These are phyloP conservation scores for Ceratocystis destructans DNA, from an alignment of 2,329 filamentous ascomycete genomes.

Conservation along the genomic window DNA sequence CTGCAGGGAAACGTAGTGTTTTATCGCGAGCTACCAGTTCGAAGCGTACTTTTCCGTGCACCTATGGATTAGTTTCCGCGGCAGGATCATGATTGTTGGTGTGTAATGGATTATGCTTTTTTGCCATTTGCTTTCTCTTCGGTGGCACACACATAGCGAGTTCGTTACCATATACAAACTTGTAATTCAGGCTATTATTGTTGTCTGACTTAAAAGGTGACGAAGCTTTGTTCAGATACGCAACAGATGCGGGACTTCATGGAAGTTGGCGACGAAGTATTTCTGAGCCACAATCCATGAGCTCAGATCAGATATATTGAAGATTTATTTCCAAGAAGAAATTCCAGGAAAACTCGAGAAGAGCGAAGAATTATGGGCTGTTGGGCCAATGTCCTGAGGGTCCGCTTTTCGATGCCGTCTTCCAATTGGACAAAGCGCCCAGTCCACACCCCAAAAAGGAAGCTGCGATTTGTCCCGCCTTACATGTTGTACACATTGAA, in stretches of 20 bases:
- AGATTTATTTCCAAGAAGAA: not conserved
- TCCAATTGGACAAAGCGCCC: not conserved
- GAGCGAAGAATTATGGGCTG: not conserved
- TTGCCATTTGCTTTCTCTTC: not conserved
- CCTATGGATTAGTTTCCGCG: not conserved
- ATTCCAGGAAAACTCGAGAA: not conserved
- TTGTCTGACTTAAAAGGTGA: not conserved
- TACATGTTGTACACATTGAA: not conserved
- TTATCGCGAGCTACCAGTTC: not conserved
- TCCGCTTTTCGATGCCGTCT: not conserved
- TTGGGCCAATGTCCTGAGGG: not conserved
- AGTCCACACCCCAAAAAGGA: not conserved
- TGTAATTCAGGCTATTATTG: not conserved
- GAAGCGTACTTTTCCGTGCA: not conserved
- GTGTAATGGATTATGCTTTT: not conserved
- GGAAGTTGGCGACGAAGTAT: not conserved
- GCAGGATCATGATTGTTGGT: not conserved
- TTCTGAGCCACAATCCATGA: not conserved
- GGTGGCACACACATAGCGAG: not conserved
- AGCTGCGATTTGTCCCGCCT: not conserved
- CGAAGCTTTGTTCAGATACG: not conserved
- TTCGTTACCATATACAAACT: not conserved
- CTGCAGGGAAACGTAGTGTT: not conserved
- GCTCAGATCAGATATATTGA: not conserved
- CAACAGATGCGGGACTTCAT: not conserved